Base-by-base conservation (phyloP, 805 yeast genomes). In the Kodamaea leandrae region DNA sequence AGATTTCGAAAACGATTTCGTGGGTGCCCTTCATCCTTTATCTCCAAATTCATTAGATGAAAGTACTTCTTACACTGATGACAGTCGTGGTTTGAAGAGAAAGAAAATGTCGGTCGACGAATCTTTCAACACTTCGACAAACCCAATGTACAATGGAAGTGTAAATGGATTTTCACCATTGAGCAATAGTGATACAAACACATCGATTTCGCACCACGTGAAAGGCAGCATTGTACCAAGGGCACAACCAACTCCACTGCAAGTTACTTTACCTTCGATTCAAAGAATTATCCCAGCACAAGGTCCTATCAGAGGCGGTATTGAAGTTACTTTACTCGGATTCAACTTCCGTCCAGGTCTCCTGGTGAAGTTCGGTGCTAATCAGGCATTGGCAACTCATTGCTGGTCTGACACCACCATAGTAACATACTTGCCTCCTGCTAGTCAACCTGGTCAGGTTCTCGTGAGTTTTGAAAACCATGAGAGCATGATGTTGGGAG, bases 331-430 rank as follows among this genome's bases (percentile, higher is more conserved):
- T 0, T 66, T 93, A 37, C 68, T 93, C 32, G 99, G 99, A 2
- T 75, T 82, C 36, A 86, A 88, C 44, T 93, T 93, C 71, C 80
- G 82, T 40, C 85, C 84, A 13, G 96, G 95, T 0, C 67, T 91
- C 43, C 69, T 71, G 17, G 96, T 91, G 12, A 83, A 83, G 62
- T 93, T 93, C 64, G 99, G 99, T 24, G 80, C 83, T 9, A 81
- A 80, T 56, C 68, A 74, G 44, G 88, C 93, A 0, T 62, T 86
- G 23, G 84, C 93, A 3, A 88, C 97, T 0, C 96, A 89, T 55
- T 90, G 96, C 63, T 93, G 99, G 99, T 86, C 95, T 35, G 93
- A 86, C 28, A 76, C 93, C 1, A 93, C 99, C 0, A 85, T 93
- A 40, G 96, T 93, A 2, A 88, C 98, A 0, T 88, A 86, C 53